Percentiles rank a stretch among this genome's conserved stretches.
These are phyloP conservation scores for Debaryomycetaceae sp. DNA, from an alignment of 1,139 yeast species.

Conservation along the genomic window DNA sequence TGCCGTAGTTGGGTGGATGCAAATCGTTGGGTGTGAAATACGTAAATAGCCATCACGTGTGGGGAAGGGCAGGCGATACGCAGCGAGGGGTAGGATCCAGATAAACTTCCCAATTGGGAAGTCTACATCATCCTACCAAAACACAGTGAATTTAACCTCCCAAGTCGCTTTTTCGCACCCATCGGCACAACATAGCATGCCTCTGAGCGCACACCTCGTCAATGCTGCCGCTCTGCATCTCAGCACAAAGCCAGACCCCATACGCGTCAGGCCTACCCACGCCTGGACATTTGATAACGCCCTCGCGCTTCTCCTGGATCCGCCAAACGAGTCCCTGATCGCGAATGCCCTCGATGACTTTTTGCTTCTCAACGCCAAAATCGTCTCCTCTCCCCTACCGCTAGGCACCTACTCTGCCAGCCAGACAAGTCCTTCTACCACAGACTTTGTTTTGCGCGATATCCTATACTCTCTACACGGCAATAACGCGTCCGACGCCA, in stretches of 20 bases:
- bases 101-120: constrained; percentile 1
- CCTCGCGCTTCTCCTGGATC: constrained; percentile 21
- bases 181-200: too few species aligned
- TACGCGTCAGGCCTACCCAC: constrained; percentile 28
- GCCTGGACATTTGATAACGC: constrained; percentile 36
- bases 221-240: too few species aligned
- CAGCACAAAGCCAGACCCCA: constrained; percentile 10
- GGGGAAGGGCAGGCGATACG: too few species aligned
- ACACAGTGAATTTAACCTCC: too few species aligned
- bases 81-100: too few species aligned
- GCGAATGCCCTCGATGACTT: constrained; percentile 36
- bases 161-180: too few species aligned
- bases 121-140: too few species aligned
- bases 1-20: too few species aligned
- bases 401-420: not conserved
- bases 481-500: constrained; percentile 26
- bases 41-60: too few species aligned
- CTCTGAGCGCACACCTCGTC: too few species aligned
- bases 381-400: constrained; percentile 6
- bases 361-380: constrained; percentile 30
- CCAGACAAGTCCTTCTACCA: constrained; percentile 4
- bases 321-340: constrained; percentile 18
- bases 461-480: constrained; percentile 25
- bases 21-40: too few species aligned
- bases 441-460: constrained; percentile 29